Evolutionary conservation across 805 yeast genomes (phyloP).

Genomic region (Wickerhamomyces ciferrii): DNA sequence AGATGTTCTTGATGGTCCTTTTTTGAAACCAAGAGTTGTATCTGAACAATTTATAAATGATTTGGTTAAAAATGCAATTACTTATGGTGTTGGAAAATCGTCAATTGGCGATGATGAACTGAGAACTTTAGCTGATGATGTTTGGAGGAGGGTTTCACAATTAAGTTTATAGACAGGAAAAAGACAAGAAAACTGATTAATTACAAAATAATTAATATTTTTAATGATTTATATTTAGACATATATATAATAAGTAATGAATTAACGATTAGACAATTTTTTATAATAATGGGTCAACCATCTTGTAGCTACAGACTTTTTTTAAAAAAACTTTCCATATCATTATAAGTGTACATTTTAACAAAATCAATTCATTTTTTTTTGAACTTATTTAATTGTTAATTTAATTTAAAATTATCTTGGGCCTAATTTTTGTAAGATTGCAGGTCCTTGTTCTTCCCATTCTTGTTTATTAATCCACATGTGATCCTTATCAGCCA

Average conservation of each 20-base stretch:
- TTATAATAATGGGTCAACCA: no score
- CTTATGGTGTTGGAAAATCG: slow-evolving; percentile 55
- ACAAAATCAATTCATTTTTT: neutral
- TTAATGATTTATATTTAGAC: neutral
- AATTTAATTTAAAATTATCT: slow-evolving; percentile 37
- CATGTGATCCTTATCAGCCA: slow-evolving; percentile 98
- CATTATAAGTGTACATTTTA: neutral
- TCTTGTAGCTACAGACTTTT: neutral
- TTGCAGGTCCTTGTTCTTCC: slow-evolving; percentile 93
- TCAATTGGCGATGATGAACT: slow-evolving; percentile 38
- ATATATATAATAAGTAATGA: neutral
- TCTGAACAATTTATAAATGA: slow-evolving; percentile 62
- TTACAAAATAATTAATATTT: neutral
- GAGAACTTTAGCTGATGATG: slow-evolving; percentile 46
- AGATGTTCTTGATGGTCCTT: slow-evolving; percentile 56
- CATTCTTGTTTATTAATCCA: slow-evolving; percentile 96
- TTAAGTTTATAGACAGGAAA: slow-evolving; percentile 3
- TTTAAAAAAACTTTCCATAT: neutral
- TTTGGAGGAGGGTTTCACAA: slow-evolving; percentile 43
- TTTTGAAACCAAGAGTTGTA: slow-evolving; percentile 71
- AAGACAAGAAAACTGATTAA: neutral
- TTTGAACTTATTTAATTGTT: neutral
- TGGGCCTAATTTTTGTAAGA: slow-evolving; percentile 86
- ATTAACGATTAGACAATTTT: neutral
- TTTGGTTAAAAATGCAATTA: slow-evolving; percentile 70